These are phyloP conservation scores for Neltuma alba DNA, from an alignment of 306 rosid genomes.

Conservation along the genomic window DNA sequence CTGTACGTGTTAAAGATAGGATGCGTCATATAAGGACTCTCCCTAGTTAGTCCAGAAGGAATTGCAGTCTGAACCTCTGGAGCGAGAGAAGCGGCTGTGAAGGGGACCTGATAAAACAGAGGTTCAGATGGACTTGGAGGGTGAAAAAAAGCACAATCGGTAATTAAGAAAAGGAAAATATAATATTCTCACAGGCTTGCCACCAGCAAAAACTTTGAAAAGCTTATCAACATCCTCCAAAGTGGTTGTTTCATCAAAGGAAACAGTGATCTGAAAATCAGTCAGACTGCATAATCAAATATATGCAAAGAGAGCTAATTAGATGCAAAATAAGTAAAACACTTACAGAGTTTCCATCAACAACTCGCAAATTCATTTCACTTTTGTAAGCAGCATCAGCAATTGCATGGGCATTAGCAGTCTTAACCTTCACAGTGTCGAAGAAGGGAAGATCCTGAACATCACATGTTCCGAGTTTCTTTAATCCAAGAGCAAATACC, in stretches of 20 bases:
- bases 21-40: conserved; percentile 84
- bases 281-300: conserved; percentile 35
- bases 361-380: conserved; percentile 74
- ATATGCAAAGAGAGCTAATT: conserved; percentile 25
- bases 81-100: conserved; percentile 93
- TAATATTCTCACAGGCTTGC: conserved; percentile 56
- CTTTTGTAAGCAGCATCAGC: conserved; percentile 73
- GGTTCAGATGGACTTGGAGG: conserved; percentile 26
- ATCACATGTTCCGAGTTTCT: conserved; percentile 87
- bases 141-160: neutral
- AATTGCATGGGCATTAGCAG: conserved; percentile 70
- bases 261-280: conserved; percentile 77
- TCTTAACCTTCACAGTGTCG: conserved; percentile 88
- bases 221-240: conserved; percentile 94
- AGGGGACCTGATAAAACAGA: conserved; percentile 63
- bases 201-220: conserved; percentile 74
- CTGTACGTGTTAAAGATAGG: conserved; percentile 91
- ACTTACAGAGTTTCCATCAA: conserved; percentile 82
- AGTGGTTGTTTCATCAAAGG: conserved; percentile 96
- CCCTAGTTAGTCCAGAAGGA: conserved; percentile 75
- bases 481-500: conserved; percentile 78
- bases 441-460: conserved; percentile 94
- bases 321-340: conserved; percentile 18
- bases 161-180: neutral
- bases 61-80: conserved; percentile 67